phyloP scores from a whole-genome alignment of 352 stramenopile genomes.

The Pythium sukuiense region DNA sequence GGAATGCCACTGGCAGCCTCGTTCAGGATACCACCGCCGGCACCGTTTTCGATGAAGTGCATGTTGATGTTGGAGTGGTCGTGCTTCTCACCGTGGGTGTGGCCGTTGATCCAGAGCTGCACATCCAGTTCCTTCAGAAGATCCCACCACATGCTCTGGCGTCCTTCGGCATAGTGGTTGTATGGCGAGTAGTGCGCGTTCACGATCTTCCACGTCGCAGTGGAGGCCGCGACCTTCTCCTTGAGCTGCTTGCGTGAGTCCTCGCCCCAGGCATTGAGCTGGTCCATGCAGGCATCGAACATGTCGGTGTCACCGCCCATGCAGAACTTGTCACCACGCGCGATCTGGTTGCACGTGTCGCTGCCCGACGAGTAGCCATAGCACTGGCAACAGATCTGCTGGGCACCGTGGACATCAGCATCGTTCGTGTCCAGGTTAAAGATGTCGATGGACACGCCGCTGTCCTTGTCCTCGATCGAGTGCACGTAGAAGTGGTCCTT shows the following conservation, averaged over 20 bases:
- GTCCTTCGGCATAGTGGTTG: conserved; percentile 62
- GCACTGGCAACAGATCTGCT: conserved; percentile 82
- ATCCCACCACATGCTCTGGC: conserved; percentile 52
- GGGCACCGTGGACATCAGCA: conserved; percentile 52
- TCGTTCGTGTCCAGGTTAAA: conserved; percentile 86
- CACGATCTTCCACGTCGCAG: conserved; percentile 81
- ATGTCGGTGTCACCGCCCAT: conserved; percentile 52
- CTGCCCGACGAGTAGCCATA: conserved; percentile 69
- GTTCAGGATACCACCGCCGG: conserved; percentile 70
- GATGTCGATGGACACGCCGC: conserved; percentile 76
- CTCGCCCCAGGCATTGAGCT: conserved; percentile 55
- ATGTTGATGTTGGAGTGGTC: conserved; percentile 62
- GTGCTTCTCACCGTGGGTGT: conserved; percentile 78
- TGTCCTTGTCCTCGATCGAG: conserved; percentile 51
- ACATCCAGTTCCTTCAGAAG: conserved; percentile 54
- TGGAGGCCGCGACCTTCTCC: conserved; percentile 56
- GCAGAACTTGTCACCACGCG: conserved; percentile 50
- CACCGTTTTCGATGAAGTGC: conserved; percentile 81
- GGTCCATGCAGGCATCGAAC: conserved; percentile 74
- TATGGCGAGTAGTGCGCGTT: conserved; percentile 86
- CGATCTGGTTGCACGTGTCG: conserved; percentile 56
- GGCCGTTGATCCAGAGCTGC: conserved; percentile 68
- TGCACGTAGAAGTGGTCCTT: conserved; percentile 83
- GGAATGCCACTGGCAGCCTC: conserved; percentile 69
- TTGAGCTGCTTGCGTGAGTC: conserved; percentile 56